Base-by-base conservation (phyloP, 2,329 filamentous ascomycete species). In the Fusarium sp. region DNA sequence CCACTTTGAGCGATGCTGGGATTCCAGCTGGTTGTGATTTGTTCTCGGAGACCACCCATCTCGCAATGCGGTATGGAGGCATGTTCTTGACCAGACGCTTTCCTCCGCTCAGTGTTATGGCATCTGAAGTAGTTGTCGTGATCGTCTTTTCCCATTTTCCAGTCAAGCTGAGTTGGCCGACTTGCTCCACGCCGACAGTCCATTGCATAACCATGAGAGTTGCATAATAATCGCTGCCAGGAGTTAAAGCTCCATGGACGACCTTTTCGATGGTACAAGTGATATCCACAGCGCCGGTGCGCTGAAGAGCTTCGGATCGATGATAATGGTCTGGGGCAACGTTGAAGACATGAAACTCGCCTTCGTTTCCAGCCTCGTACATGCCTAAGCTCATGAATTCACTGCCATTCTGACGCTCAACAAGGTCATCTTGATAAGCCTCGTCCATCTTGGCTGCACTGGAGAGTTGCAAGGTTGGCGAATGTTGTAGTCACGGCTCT, bases 201-300 rank as follows among this genome's bases (percentile, higher is more conserved):
- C 51, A 54, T n/a, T 47, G 40, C 51, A 54, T 47, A 11, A 39
- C 23, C 2, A 54, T 39, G 2, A 54, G n/a, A 6, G 51, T 23
- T 14, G 23, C 51, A 23, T 54, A 54, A 15, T 54, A 25, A 11
- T 23, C 27, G 27, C 27, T 29, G 10, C 11, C 27, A 6, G 50
- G 40, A 10, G 13, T 10, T 1, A 53, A 7, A 11, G 51, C 23
- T n/a, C 51, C 51, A 23, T 54, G 51, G 2, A 47, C 1, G 3
- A 54, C 51, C 15, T 54, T 54, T 13, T 47, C 41, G 15, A 54
- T 20, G 5, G 7, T n/a, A 9, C 51, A 37, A 3, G 23, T 54
- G 11, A 54, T 54, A 6, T 54, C 41, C 14, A 54, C 25, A 1
- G 51, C 40, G 4, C 51, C 51, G 18, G 40, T 54, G 8, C 40